These are phyloP conservation scores for Fusarium bulbicola DNA, from an alignment of 2,329 filamentous ascomycete genomes.

Conservation along the genomic window DNA sequence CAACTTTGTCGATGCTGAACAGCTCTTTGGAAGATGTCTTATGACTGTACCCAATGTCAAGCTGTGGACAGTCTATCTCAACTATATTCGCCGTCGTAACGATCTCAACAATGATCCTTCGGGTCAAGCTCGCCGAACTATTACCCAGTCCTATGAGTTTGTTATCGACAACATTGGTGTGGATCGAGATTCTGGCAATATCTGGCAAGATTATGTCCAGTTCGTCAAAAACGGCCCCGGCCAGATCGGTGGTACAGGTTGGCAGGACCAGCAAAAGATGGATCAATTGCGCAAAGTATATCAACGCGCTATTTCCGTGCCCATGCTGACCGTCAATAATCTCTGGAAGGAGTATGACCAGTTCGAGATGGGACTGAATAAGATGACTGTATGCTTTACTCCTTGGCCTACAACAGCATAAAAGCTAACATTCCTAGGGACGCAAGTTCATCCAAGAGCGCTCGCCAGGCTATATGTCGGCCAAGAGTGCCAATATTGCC, in stretches of 20 bases:
- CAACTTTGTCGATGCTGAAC: constrained; percentile 81
- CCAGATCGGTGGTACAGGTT: constrained; percentile 81
- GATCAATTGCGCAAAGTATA: constrained; percentile 92
- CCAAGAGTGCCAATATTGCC: constrained; percentile 87
- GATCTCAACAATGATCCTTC: constrained; percentile 81
- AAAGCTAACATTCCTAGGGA: constrained; percentile 62
- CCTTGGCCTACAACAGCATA: constrained; percentile 21
- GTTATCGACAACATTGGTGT: constrained; percentile 89
- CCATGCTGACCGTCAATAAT: constrained; percentile 81
- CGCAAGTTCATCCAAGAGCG: constrained; percentile 95
- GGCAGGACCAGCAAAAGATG: constrained; percentile 99
- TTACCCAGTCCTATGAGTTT: constrained; percentile 90
- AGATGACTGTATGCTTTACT: constrained; percentile 74
- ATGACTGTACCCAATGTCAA: constrained; percentile 82
- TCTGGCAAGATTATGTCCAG: constrained; percentile 95
- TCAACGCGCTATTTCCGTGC: constrained; percentile 87
- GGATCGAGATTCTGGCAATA: constrained; percentile 86
- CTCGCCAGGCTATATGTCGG: constrained; percentile 95
- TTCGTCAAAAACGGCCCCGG: constrained; percentile 92
- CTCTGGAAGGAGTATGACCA: constrained; percentile 98
- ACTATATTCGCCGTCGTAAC: constrained; percentile 92
- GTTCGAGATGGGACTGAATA: constrained; percentile 94
- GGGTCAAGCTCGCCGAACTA: constrained; percentile 78
- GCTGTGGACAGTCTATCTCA: constrained; percentile 92
- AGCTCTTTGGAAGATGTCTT: constrained; percentile 83